These are phyloP conservation scores for Thermochaetoides dissita DNA, from an alignment of 2,329 filamentous ascomycete species.

Conservation along the genomic window DNA sequence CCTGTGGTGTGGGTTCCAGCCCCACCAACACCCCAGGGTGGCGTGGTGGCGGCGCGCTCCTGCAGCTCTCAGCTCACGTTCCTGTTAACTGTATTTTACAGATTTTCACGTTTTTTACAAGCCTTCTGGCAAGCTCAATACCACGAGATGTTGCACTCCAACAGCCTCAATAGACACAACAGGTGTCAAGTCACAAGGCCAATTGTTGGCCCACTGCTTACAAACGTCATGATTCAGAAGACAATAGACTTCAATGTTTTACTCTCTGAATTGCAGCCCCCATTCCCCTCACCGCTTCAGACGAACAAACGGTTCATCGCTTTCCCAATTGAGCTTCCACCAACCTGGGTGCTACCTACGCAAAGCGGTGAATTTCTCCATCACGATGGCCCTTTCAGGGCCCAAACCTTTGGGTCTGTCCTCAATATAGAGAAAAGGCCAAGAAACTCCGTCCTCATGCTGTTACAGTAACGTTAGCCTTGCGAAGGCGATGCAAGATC, in stretches of 20 bases:
- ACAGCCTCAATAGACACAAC: no score
- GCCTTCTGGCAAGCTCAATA: background rate
- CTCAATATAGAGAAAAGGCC: constrained; percentile 4
- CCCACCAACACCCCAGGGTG: constrained; percentile 10
- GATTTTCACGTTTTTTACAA: no score
- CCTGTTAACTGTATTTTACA: background rate
- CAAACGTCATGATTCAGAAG: no score
- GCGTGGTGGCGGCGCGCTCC: constrained; percentile 9
- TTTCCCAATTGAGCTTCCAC: no score
- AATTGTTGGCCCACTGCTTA: no score
- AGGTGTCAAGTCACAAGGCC: no score
- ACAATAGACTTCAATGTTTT: no score
- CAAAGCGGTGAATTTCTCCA: constrained; percentile 8
- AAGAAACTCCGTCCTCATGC: constrained; percentile 4
- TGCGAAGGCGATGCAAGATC: constrained; percentile 6
- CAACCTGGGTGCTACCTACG: background rate
- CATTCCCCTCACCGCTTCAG: constrained; percentile 6
- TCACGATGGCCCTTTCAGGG: background rate
- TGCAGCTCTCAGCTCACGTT: constrained; percentile 3
- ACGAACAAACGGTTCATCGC: background rate
- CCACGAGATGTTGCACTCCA: no score
- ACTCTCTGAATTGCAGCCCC: no score
- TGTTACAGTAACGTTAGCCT: background rate
- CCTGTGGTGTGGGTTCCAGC: constrained; percentile 8
- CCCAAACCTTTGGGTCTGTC: constrained; percentile 6